phyloP scores from a whole-genome alignment of 768 basidiomycete genomes.

The Agrocybe pediades region DNA sequence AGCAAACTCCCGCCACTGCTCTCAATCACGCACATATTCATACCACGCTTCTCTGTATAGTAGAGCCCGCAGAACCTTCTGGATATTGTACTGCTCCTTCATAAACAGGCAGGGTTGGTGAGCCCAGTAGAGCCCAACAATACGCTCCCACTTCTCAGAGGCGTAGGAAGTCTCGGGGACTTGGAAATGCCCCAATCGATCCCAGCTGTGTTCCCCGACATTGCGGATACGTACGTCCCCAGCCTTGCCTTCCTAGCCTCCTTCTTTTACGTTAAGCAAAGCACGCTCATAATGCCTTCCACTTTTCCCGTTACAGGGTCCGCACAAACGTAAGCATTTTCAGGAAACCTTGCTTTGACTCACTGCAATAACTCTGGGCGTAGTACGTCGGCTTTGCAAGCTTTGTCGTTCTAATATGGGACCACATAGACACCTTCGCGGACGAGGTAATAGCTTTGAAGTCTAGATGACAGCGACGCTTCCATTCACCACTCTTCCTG shows the following conservation, averaged over 20 bases:
- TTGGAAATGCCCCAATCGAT: constrained; percentile 20
- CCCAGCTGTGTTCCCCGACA: constrained; percentile 14
- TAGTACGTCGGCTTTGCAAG: constrained; percentile 56
- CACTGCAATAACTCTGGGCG: not conserved
- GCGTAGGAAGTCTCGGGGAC: too few species aligned
- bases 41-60: too few species aligned
- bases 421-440: constrained; percentile 53
- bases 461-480: constrained; percentile 1
- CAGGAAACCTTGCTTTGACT: not conserved
- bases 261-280: not conserved
- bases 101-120: too few species aligned
- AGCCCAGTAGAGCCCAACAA: too few species aligned
- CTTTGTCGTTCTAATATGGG: constrained; percentile 55
- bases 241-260: not conserved
- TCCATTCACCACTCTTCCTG: not conserved
- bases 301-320: constrained; percentile 4
- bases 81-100: too few species aligned
- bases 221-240: constrained; percentile 18
- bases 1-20: too few species aligned
- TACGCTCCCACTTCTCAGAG: too few species aligned
- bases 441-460: constrained; percentile 51
- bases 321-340: constrained; percentile 17
- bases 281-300: not conserved
- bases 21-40: too few species aligned
- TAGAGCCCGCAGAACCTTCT: too few species aligned